Conservation (phyloP, 2,329 filamentous ascomycete species). For the Ceratocystis diversiconidia region DNA sequence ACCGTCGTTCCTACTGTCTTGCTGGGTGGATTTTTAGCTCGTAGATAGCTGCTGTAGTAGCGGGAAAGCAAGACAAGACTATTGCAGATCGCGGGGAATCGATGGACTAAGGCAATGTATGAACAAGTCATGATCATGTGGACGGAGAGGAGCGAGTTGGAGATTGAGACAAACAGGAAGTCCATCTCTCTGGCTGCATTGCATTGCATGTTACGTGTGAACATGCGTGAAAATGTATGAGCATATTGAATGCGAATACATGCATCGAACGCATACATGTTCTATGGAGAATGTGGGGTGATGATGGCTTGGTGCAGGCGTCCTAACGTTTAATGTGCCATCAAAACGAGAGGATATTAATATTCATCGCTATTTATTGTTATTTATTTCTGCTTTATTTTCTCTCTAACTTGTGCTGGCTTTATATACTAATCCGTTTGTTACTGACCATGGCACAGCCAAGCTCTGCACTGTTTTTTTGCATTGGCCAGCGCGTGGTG, state of each 20-base stretch:
- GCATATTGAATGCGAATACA: neutral
- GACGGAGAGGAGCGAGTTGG: constrained; percentile 1
- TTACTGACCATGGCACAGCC: neutral
- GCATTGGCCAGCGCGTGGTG: neutral
- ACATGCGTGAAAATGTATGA: neutral
- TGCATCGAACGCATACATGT: no score
- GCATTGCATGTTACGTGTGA: neutral
- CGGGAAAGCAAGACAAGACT: neutral
- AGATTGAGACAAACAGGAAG: neutral
- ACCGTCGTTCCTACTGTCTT: neutral
- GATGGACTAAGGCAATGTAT: no score
- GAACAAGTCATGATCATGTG: neutral
- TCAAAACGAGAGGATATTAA: no score
- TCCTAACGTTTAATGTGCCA: no score
- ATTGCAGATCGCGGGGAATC: neutral
- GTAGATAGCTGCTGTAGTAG: neutral
- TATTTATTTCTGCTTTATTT: no score
- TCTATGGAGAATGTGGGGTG: no score
- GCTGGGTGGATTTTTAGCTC: neutral
- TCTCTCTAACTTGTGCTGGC: no score
- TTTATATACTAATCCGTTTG: no score
- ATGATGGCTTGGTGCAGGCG: no score
- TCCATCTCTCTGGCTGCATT: neutral
- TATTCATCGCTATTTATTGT: no score
- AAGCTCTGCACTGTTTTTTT: no score